Conservation (phyloP, 306 rosid species). For the Trifolium pratense region DNA sequence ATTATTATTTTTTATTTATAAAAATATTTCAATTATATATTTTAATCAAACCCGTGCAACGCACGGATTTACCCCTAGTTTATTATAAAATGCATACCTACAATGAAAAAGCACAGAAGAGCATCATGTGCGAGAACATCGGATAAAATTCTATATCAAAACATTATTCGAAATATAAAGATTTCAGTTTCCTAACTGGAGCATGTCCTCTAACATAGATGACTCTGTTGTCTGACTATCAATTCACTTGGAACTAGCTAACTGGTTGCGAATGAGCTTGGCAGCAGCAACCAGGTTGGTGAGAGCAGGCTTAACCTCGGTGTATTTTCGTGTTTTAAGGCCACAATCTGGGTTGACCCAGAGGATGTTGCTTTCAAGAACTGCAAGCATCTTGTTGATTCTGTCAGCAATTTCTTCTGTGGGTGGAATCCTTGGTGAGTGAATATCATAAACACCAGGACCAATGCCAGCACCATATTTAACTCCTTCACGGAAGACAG, state of each 20-base stretch:
- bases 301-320: constrained; percentile 77
- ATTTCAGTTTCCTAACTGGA: background rate
- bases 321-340: constrained; percentile 82
- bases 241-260: constrained; percentile 63
- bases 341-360: constrained; percentile 97
- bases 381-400: constrained; percentile 77
- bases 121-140: background rate
- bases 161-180: constrained; percentile 36
- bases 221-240: constrained; percentile 4
- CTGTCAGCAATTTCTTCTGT: constrained; percentile 72
- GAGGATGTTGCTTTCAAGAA: constrained; percentile 74
- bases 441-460: constrained; percentile 87
- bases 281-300: constrained; percentile 84
- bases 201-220: constrained; percentile 6
- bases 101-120: background rate
- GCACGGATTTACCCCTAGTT: too few species aligned
- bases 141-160: constrained; percentile 18
- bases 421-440: constrained; percentile 91
- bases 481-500: constrained; percentile 84
- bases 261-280: constrained; percentile 68
- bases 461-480: constrained; percentile 88
- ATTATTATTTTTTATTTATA: too few species aligned
- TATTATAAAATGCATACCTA: constrained; percentile 3
- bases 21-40: too few species aligned
- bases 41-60: too few species aligned